Evolutionary conservation across 805 yeast genomes (phyloP).

Genomic region (Alloascoidea hylecoeti): DNA sequence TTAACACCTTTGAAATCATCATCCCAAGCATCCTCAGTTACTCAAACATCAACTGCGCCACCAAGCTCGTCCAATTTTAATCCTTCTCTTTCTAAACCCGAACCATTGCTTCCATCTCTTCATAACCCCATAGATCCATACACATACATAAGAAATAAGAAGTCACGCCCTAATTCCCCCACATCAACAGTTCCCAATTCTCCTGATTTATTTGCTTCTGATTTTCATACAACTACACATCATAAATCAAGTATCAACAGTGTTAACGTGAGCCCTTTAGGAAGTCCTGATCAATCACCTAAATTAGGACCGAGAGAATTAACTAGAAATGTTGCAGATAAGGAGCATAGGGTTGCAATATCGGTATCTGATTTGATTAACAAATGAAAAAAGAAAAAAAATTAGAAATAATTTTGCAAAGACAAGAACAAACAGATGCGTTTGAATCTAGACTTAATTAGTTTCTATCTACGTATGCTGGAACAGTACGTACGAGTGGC

Average conservation of each 20-base stretch:
- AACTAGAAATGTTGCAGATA: not conserved
- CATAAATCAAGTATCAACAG: not conserved
- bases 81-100: no score
- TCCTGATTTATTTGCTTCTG: not conserved
- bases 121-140: no score
- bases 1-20: not conserved
- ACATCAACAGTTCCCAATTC: constrained; percentile 22
- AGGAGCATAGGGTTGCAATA: not conserved
- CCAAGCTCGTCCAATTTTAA: no score
- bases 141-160: constrained; percentile 12
- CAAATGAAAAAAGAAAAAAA: not conserved
- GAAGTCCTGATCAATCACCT: not conserved
- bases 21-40: not conserved
- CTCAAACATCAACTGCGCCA: not conserved
- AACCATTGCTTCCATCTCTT: no score
- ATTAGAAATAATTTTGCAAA: no score
- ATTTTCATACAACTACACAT: not conserved
- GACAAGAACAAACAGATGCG: no score
- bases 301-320: not conserved
- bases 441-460: no score
- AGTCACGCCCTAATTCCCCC: constrained; percentile 26
- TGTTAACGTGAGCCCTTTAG: not conserved
- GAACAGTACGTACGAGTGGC: no score
- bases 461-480: no score
- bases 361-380: not conserved